Evolutionary conservation across 2,329 filamentous ascomycete species (phyloP).

Genomic region (Dactylella cylindrospora): DNA sequence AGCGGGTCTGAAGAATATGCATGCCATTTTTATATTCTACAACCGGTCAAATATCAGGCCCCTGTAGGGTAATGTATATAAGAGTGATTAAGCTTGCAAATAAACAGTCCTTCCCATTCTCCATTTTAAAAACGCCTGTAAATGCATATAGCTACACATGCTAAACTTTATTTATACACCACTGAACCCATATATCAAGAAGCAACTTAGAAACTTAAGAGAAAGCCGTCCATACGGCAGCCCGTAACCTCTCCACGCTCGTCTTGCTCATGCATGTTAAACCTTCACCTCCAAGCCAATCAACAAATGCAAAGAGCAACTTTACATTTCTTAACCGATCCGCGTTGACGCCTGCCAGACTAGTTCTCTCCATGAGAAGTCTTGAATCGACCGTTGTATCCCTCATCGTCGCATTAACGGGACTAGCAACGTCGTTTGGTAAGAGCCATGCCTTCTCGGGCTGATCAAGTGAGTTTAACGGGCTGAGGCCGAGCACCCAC

Average conservation of each 20-base stretch:
- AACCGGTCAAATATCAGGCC: no score
- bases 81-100: no score
- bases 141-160: no score
- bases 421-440: slow-evolving; percentile 56
- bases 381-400: slow-evolving; percentile 70
- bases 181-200: no score
- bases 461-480: slow-evolving; percentile 60
- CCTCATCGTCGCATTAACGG: slow-evolving; percentile 57
- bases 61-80: no score
- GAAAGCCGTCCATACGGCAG: slow-evolving; percentile 56
- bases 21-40: no score
- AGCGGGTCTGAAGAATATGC: no score
- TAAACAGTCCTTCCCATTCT: no score
- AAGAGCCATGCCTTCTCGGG: slow-evolving; percentile 68
- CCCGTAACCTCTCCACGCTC: slow-evolving; percentile 60
- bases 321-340: slow-evolving; percentile 65
- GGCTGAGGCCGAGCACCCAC: slow-evolving; percentile 70
- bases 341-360: slow-evolving; percentile 56
- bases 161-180: no score
- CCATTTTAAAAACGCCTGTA: no score
- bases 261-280: slow-evolving; percentile 61
- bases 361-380: slow-evolving; percentile 64
- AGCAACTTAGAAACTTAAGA: slow-evolving; percentile 50
- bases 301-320: slow-evolving; percentile 68
- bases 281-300: slow-evolving; percentile 54